phyloP scores from a whole-genome alignment of 2,329 filamentous ascomycete genomes.

The Colletotrichum tamarilloi region DNA sequence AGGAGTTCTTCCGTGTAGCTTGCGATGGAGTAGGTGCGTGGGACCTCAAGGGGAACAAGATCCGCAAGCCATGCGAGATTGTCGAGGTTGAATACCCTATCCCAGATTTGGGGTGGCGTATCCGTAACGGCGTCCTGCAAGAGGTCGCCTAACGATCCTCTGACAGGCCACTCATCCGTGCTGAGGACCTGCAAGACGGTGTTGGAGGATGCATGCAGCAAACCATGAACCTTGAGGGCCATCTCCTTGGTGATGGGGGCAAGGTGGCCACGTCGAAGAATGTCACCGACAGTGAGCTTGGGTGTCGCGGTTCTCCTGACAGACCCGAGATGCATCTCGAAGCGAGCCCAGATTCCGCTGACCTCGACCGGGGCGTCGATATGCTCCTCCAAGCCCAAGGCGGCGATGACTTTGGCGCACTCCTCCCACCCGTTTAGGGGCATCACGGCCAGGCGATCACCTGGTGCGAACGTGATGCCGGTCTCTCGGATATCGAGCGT shows the following conservation, averaged over 20 bases:
- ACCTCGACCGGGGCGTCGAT: constrained; percentile 53
- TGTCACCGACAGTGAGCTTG: constrained; percentile 56
- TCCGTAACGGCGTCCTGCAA: constrained; percentile 60
- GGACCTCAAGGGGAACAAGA: constrained; percentile 60
- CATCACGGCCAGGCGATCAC: constrained; percentile 65
- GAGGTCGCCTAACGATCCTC: constrained; percentile 61
- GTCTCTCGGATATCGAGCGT: constrained; percentile 64
- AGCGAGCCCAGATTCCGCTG: constrained; percentile 56
- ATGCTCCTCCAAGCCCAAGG: constrained; percentile 59
- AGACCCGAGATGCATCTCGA: constrained; percentile 56
- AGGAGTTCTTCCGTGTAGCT: constrained; percentile 61
- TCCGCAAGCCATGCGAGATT: constrained; percentile 59
- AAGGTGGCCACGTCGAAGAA: constrained; percentile 63
- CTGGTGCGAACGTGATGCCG: constrained; percentile 63
- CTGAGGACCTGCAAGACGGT: constrained; percentile 60
- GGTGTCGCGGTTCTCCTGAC: constrained; percentile 43
- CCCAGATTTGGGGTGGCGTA: constrained; percentile 61
- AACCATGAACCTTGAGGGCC: constrained; percentile 58
- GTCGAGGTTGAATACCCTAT: constrained; percentile 58
- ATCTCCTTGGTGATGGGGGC: constrained; percentile 63
- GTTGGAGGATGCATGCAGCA: constrained; percentile 61
- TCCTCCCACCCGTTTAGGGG: constrained; percentile 65
- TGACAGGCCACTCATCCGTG: constrained; percentile 62
- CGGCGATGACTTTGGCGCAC: constrained; percentile 63
- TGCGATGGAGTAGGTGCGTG: constrained; percentile 65